Conservation (phyloP, 1,284 basidiomycete genomes). For the Gymnopus androsaceus region DNA sequence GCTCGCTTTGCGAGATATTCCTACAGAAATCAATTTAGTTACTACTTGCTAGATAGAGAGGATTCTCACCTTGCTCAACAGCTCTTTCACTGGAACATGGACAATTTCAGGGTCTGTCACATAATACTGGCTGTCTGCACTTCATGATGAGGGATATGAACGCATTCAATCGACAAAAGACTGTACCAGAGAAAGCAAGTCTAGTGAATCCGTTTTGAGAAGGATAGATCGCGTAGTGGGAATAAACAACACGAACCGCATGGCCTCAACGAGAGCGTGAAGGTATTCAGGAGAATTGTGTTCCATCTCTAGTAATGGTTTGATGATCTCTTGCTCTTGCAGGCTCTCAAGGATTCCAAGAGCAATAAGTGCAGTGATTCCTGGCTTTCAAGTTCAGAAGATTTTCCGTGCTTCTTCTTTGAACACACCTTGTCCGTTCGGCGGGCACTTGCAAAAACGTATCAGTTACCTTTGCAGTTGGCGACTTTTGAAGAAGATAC, state of each 20-base stretch:
- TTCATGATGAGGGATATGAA: conserved; percentile 6
- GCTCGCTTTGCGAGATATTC: conserved; percentile 84
- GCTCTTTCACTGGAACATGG: conserved; percentile 73
- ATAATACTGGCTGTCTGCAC: conserved; percentile 80
- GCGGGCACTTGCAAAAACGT: conserved; percentile 69
- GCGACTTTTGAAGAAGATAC: conserved; percentile 39
- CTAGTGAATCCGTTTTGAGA: conserved; percentile 35
- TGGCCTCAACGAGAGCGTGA: conserved; percentile 83
- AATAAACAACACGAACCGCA: conserved; percentile 52
- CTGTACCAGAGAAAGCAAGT: conserved; percentile 72
- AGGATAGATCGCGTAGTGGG: neutral
- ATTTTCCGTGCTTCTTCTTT: neutral
- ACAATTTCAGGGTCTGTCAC: conserved; percentile 83
- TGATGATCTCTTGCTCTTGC: conserved; percentile 72
- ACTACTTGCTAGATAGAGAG: neutral
- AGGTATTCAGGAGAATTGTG: conserved; percentile 90
- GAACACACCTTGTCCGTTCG: conserved; percentile 84
- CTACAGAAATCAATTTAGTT: conserved; percentile 36
- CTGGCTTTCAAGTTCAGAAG: conserved; percentile 34
- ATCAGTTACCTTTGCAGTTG: conserved; percentile 4
- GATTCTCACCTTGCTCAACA: conserved; percentile 72
- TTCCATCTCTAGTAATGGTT: conserved; percentile 74
- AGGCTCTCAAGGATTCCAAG: conserved; percentile 90
- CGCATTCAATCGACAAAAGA: neutral
- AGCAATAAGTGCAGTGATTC: conserved; percentile 88